Percentiles rank a stretch among this genome's conserved stretches.
These are phyloP conservation scores for Salix koriyanagi DNA, from an alignment of 345 rosid species.

Conservation along the genomic window DNA sequence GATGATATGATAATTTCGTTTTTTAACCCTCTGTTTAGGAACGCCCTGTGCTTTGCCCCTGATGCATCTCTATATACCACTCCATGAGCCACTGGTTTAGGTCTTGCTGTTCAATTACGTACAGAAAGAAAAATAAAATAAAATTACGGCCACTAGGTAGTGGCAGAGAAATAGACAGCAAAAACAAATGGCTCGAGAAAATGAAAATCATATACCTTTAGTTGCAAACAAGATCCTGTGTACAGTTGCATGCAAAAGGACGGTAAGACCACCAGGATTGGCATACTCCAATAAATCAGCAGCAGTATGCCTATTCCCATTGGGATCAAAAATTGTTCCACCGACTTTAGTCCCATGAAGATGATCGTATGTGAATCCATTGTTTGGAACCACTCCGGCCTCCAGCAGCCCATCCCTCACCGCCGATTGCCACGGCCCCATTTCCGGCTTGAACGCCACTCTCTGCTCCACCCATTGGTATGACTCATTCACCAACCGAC, in stretches of 20 bases:
- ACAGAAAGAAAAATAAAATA: background rate
- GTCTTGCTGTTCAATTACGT: background rate
- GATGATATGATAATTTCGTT: constrained; percentile 27
- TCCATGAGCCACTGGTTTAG: constrained; percentile 20
- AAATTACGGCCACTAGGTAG: no score
- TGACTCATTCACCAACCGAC: constrained; percentile 16
- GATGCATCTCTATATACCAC: constrained; percentile 16
- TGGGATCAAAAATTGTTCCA: constrained; percentile 20
- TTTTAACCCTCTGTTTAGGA: constrained; percentile 9
- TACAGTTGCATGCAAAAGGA: constrained; percentile 18
- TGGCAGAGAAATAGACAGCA: no score
- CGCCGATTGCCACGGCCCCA: constrained; percentile 23
- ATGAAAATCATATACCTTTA: constrained; percentile 3
- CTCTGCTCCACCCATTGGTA: constrained; percentile 20
- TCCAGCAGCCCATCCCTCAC: constrained; percentile 21
- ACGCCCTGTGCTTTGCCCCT: constrained; percentile 17
- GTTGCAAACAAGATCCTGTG: constrained; percentile 7
- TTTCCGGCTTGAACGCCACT: constrained; percentile 20
- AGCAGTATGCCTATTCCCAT: constrained; percentile 18
- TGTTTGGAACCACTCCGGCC: constrained; percentile 17
- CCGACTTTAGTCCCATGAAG: constrained; percentile 22
- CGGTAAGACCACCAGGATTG: constrained; percentile 10
- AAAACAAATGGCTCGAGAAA: background rate
- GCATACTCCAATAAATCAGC: constrained; percentile 21
- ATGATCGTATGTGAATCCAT: constrained; percentile 28